Base-by-base conservation (phyloP, 1,139 yeast genomes). In the Sugiyamaella neomexicana region DNA sequence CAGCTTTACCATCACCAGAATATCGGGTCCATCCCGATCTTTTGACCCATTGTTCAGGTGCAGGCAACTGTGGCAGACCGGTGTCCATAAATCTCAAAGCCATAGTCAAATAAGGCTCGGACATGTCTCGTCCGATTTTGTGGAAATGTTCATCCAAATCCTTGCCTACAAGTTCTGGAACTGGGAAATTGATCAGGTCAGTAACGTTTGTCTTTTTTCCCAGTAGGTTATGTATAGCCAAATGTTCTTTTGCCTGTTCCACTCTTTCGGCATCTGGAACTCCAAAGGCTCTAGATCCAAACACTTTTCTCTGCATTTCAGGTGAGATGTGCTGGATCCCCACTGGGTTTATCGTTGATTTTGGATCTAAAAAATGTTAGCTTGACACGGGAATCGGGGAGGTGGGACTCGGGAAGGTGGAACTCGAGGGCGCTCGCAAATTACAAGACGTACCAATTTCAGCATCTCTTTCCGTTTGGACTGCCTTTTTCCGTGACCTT, bases 1-100 rank as follows among this genome's bases (percentile, higher is more conserved):
- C 70, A 0, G 96, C 93, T 0, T 65, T 61, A 3, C 49, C 55
- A 1, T 81, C 83, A 0, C 74, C 70, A 3, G 72, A 80, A 68
- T 95, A 95, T 61, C 86, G 76, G 16, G 83, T 78, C 99, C 99
- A 95, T 1, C 99, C 99, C 2, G 90, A 71, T 38, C 56, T 54
- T 20, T 39, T 46, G 15, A 61, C 42, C 69, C 69, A 67, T 2
- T 56, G 46, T 6, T 48, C 40, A 1, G 55, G 53, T 3, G 67
- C 58, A 0, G 95, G 95, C 55, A 53, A 63, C 13, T 64, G 62
- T 1, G 86, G 85, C 15, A 83, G 63, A 1, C 62, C 57, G 0
- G 67, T 69, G 0, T 67, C 60, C 0, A 75, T 76, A 59, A 78
- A 80, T 58, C 65, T 64, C 23, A 68, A 69, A 49, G 74, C 81